A percentile compares a stretch with the other conserved stretches of the same genome.
These are phyloP conservation scores for Candida ascalaphidarum DNA, from an alignment of 805 yeast genomes.

Conservation along the genomic window DNA sequence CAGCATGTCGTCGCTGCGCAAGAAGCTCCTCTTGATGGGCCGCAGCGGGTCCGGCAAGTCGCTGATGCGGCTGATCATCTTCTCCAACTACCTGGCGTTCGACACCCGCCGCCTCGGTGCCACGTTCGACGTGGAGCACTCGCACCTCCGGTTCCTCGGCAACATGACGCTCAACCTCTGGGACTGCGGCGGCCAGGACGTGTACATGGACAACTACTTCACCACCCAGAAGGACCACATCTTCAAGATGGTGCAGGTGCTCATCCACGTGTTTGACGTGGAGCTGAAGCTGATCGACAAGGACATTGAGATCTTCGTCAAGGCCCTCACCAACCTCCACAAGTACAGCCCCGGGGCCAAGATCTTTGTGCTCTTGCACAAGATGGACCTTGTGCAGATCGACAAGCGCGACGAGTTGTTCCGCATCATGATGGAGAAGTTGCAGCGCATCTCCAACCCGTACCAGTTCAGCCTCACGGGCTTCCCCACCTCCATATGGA, in stretches of 20 bases:
- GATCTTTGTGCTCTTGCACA: slow-evolving; percentile 85
- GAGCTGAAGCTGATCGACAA: slow-evolving; percentile 86
- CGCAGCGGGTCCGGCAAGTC: slow-evolving; percentile 97
- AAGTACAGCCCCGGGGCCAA: slow-evolving; percentile 86
- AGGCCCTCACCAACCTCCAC: slow-evolving; percentile 72
- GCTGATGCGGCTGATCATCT: slow-evolving; percentile 93
- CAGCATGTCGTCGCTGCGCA: slow-evolving; percentile 14
- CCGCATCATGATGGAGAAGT: slow-evolving; percentile 72
- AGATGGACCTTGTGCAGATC: slow-evolving; percentile 90
- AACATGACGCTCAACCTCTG: slow-evolving; percentile 92
- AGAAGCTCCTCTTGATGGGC: slow-evolving; percentile 53
- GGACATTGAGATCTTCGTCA: slow-evolving; percentile 85
- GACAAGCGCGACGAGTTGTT: slow-evolving; percentile 82
- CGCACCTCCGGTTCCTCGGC: slow-evolving; percentile 85
- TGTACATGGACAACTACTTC: slow-evolving; percentile 90
- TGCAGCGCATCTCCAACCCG: slow-evolving; percentile 67
- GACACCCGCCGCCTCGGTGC: slow-evolving; percentile 95
- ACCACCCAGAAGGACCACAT: slow-evolving; percentile 85
- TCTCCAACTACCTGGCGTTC: slow-evolving; percentile 91
- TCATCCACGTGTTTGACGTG: slow-evolving; percentile 94
- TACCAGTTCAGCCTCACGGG: slow-evolving; percentile 62
- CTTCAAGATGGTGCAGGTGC: slow-evolving; percentile 90
- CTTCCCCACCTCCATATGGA: slow-evolving; percentile 96
- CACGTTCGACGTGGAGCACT: slow-evolving; percentile 97
- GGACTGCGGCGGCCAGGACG: slow-evolving; percentile 99